Conservation (phyloP, 2,329 filamentous ascomycete genomes). For the Ceratocystis papillata region DNA sequence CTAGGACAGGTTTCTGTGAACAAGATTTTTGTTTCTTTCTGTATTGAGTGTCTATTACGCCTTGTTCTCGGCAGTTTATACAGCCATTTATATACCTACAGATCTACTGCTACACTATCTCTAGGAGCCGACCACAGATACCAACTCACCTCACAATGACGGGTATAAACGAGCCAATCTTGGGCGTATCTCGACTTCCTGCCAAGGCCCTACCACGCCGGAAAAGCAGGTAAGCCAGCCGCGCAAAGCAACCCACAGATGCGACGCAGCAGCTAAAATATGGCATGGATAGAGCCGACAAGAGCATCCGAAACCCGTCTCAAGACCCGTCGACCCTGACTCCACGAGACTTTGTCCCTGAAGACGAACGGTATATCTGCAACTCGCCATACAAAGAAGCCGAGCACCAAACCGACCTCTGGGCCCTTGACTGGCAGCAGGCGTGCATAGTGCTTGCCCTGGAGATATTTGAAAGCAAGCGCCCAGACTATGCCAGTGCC, state of each 20-base stretch:
- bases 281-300: not conserved
- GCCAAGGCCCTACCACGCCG: not conserved
- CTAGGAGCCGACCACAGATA: not conserved
- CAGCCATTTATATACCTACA: not conserved
- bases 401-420: constrained; percentile 62
- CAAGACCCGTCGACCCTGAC: constrained; percentile 3
- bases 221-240: not conserved
- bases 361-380: constrained; percentile 38
- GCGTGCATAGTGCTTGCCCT: constrained; percentile 63
- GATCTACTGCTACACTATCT: not conserved
- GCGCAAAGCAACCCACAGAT: not conserved
- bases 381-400: constrained; percentile 65
- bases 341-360: constrained; percentile 17
- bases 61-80: not conserved
- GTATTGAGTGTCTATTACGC: not conserved
- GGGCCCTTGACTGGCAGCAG: constrained; percentile 53
- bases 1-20: not conserved
- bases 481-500: constrained; percentile 64
- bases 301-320: not conserved
- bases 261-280: not conserved
- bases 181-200: not conserved
- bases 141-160: not conserved
- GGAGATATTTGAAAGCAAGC: constrained; percentile 49
- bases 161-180: not conserved
- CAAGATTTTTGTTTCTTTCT: not conserved